phyloP scores from a whole-genome alignment of 2,329 filamentous ascomycete species.

The Scedosporium apiospermum region DNA sequence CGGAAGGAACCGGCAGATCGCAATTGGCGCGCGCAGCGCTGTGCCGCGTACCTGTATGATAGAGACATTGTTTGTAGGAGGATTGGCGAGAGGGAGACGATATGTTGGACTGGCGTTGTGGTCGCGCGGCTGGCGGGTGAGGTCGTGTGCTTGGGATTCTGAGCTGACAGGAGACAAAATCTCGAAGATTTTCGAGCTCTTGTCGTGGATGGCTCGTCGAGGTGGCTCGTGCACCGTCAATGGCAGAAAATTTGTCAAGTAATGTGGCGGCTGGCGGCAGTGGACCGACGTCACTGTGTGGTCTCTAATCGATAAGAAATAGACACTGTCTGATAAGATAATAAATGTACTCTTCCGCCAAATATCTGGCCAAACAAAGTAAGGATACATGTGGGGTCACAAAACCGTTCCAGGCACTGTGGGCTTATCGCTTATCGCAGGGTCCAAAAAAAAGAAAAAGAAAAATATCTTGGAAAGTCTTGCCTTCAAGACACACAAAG shows the following conservation, averaged over 20 bases:
- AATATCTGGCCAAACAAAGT: not conserved
- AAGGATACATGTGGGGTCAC: not conserved
- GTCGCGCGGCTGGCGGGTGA: slow-evolving; percentile 9
- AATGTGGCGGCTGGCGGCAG: not conserved
- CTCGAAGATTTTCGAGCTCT: slow-evolving; percentile 9
- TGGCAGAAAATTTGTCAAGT: not conserved
- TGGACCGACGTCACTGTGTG: not conserved
- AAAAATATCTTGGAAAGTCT: not conserved
- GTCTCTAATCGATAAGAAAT: not conserved
- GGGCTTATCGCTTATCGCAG: slow-evolving; percentile 1
- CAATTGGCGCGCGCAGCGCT: slow-evolving; percentile 51
- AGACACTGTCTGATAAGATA: slow-evolving; percentile 1
- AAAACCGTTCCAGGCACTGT: not conserved
- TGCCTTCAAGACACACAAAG: not conserved
- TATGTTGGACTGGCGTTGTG: slow-evolving; percentile 7
- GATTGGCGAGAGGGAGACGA: slow-evolving; percentile 4
- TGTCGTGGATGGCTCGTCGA: not conserved
- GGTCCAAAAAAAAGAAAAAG: not conserved
- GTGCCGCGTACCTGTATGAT: slow-evolving; percentile 53
- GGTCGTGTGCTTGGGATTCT: not conserved
- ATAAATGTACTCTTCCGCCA: not conserved
- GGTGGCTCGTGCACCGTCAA: slow-evolving; percentile 5
- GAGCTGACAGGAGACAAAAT: slow-evolving; percentile 1
- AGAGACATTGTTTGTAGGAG: slow-evolving; percentile 43
- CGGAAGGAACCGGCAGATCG: slow-evolving; percentile 38